Evolutionary conservation across 768 basidiomycete genomes (phyloP).

Genomic region (Agaricus blazei): DNA sequence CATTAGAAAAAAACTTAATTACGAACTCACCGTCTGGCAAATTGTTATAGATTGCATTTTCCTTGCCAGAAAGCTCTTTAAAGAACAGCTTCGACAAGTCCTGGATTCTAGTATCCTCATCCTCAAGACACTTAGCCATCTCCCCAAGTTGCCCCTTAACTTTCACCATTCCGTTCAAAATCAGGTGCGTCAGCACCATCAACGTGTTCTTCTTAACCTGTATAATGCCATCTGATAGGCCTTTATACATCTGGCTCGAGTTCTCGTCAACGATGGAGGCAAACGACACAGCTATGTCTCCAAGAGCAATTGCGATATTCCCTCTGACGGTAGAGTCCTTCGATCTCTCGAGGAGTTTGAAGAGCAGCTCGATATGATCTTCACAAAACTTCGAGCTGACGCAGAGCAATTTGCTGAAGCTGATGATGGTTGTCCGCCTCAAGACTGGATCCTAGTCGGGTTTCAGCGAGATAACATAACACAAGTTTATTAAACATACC

Average conservation of each 20-base stretch:
- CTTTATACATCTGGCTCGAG: constrained; percentile 91
- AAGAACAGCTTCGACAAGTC: constrained; percentile 99
- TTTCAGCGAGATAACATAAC: neutral
- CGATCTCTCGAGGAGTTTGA: constrained; percentile 91
- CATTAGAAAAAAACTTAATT: neutral
- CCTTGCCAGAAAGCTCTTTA: constrained; percentile 91
- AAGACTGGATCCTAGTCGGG: constrained; percentile 71
- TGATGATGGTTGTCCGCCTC: constrained; percentile 79
- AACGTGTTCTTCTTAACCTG: constrained; percentile 99
- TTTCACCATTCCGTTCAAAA: constrained; percentile 99
- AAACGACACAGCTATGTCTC: constrained; percentile 98
- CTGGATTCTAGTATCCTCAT: constrained; percentile 78
- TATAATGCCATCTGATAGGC: constrained; percentile 79
- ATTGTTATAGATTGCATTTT: constrained; percentile 99
- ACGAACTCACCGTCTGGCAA: constrained; percentile 77
- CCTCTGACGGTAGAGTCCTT: constrained; percentile 86
- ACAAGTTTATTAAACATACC: constrained; percentile 37
- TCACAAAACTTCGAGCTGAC: constrained; percentile 95
- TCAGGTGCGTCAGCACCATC: constrained; percentile 96
- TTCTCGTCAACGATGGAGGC: constrained; percentile 97
- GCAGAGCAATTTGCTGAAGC: constrained; percentile 95
- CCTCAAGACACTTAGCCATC: constrained; percentile 99
- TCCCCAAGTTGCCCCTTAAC: constrained; percentile 98
- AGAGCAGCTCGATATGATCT: constrained; percentile 78
- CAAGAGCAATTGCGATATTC: constrained; percentile 96